A percentile compares a stretch with the other conserved stretches of the same genome.
phyloP scores from a whole-genome alignment of 108 stramenopile genomes.

The Pseudonitzschia multistriata region DNA sequence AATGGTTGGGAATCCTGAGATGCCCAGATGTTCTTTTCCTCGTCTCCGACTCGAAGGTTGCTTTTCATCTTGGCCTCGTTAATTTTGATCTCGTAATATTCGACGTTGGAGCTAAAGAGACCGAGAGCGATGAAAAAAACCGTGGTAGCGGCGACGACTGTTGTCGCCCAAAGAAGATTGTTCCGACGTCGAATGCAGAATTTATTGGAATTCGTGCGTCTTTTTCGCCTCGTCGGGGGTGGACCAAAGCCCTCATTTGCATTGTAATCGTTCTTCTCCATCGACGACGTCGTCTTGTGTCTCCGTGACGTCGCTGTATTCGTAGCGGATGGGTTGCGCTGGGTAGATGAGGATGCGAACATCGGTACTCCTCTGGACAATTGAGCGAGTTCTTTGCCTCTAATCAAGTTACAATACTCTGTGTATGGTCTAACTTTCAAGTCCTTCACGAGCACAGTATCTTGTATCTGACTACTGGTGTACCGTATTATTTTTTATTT shows the following conservation, averaged over 20 bases:
- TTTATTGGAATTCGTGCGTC: background rate
- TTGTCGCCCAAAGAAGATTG: background rate
- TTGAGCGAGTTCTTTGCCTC: too few species aligned
- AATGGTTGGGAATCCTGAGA: constrained; percentile 25
- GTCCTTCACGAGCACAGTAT: too few species aligned
- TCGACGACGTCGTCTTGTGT: background rate
- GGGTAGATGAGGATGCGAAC: background rate
- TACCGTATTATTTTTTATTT: too few species aligned
- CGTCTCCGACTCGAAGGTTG: constrained; percentile 10
- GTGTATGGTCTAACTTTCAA: too few species aligned
- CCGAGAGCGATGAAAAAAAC: background rate
- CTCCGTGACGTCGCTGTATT: background rate
- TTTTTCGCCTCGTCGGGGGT: background rate
- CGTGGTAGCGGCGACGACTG: background rate
- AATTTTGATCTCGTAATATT: background rate
- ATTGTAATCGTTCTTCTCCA: too few species aligned
- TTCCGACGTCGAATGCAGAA: background rate
- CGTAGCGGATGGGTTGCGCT: background rate
- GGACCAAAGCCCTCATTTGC: background rate
- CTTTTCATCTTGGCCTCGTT: background rate
- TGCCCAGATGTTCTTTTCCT: constrained; percentile 21
- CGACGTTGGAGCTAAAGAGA: background rate
- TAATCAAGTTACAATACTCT: too few species aligned
- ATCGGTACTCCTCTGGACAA: too few species aligned
- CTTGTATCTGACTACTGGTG: too few species aligned